Evolutionary conservation across 2,329 filamentous ascomycete species (phyloP).

Genomic region (Penicillium sp.): DNA sequence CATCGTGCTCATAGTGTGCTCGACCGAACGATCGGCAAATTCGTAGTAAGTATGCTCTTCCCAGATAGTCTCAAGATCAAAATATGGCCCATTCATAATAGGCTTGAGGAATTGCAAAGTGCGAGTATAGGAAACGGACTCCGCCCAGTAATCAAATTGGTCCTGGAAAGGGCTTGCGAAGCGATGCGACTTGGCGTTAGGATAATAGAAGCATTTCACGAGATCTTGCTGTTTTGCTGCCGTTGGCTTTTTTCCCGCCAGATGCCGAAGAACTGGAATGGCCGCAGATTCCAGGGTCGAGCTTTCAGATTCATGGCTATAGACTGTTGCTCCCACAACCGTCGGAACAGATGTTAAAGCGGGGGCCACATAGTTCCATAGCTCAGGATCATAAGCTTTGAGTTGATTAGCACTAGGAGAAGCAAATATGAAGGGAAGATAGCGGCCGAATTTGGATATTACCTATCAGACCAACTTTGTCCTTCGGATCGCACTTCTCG

Average conservation of each 20-base stretch:
- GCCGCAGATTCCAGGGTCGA: background rate
- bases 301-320: background rate
- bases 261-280: slow-evolving; percentile 2
- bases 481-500: slow-evolving; percentile 2
- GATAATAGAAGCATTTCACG: slow-evolving; percentile 6
- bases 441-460: no score
- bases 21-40: slow-evolving; percentile 7
- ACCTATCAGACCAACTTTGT: slow-evolving; percentile 5
- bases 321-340: background rate
- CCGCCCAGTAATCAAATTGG: slow-evolving; percentile 51
- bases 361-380: slow-evolving; percentile 7
- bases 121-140: slow-evolving; percentile 68
- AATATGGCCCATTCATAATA: slow-evolving; percentile 65
- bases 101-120: slow-evolving; percentile 67
- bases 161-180: slow-evolving; percentile 9
- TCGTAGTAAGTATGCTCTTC: slow-evolving; percentile 11
- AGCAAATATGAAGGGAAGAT: background rate
- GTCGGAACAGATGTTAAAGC: background rate
- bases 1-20: slow-evolving; percentile 9
- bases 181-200: slow-evolving; percentile 4
- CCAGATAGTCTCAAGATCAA: slow-evolving; percentile 54
- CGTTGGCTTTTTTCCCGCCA: background rate
- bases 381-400: slow-evolving; percentile 4
- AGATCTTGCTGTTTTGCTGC: background rate
- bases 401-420: background rate